phyloP scores from a whole-genome alignment of 176 grass and related monocot species.

The Carex pumila region DNA sequence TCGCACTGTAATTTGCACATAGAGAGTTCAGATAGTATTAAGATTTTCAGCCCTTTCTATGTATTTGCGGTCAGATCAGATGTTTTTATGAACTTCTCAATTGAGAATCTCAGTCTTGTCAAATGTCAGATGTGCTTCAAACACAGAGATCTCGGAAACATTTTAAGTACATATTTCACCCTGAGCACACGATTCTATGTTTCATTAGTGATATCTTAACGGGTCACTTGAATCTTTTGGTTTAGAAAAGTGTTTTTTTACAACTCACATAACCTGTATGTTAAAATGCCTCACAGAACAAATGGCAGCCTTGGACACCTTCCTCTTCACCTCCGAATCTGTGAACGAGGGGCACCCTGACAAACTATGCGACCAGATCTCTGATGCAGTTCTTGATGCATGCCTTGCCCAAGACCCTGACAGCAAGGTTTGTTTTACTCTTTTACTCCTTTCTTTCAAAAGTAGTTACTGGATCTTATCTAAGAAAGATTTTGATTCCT shows the following conservation, averaged over 20 bases:
- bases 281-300: background rate
- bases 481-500: too few species aligned
- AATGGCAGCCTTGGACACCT: constrained; percentile 4
- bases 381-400: constrained; percentile 11
- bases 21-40: background rate
- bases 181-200: background rate
- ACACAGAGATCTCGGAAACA: background rate
- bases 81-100: background rate
- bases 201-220: background rate
- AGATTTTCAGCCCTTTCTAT: background rate
- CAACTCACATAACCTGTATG: background rate
- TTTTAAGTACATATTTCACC: background rate
- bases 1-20: background rate
- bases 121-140: background rate
- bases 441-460: too few species aligned
- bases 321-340: constrained; percentile 7
- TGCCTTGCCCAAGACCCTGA: constrained; percentile 3
- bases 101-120: background rate
- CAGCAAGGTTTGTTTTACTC: background rate
- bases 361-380: constrained; percentile 22
- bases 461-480: too few species aligned
- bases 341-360: constrained; percentile 5
- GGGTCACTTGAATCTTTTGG: too few species aligned
- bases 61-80: too few species aligned
- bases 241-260: background rate